These are phyloP conservation scores for Gaeumannomyces tritici DNA, from an alignment of 2,329 filamentous ascomycete species.

Conservation along the genomic window DNA sequence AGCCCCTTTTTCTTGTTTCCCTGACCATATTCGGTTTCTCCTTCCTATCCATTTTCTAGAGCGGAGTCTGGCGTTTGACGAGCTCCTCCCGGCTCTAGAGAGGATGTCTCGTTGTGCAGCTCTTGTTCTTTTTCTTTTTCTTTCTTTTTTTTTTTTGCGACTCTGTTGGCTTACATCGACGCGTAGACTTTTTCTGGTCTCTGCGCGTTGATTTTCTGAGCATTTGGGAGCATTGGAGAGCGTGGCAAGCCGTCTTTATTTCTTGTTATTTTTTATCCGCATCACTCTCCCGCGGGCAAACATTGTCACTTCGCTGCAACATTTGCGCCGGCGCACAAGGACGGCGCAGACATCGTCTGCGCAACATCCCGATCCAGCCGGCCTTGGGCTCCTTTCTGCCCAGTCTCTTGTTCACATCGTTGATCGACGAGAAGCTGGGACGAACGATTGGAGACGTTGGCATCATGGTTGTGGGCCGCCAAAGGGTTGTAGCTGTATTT, in stretches of 20 bases:
- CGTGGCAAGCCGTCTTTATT: not conserved
- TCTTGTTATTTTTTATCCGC: not conserved
- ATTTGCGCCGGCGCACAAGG: not conserved
- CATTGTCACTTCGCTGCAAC: not conserved
- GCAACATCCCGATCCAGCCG: not conserved
- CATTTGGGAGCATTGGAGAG: not conserved
- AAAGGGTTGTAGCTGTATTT: not conserved
- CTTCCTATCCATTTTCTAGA: not conserved
- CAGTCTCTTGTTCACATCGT: not conserved
- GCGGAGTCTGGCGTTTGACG: not conserved
- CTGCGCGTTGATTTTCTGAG: not conserved
- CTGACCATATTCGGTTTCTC: not conserved
- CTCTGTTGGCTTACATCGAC: not conserved
- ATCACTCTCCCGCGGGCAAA: not conserved
- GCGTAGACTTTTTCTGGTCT: not conserved
- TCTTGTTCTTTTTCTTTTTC: not conserved
- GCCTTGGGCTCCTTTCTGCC: not conserved
- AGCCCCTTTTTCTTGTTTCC: not conserved
- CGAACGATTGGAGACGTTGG: not conserved
- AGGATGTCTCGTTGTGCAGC: not conserved
- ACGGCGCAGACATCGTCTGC: not conserved
- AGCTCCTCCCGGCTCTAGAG: too few species aligned
- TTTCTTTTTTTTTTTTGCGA: not conserved
- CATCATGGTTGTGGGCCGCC: not conserved
- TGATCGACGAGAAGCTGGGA: not conserved